phyloP scores from a whole-genome alignment of 2,329 filamentous ascomycete genomes.

The Paecilomyces sp. region DNA sequence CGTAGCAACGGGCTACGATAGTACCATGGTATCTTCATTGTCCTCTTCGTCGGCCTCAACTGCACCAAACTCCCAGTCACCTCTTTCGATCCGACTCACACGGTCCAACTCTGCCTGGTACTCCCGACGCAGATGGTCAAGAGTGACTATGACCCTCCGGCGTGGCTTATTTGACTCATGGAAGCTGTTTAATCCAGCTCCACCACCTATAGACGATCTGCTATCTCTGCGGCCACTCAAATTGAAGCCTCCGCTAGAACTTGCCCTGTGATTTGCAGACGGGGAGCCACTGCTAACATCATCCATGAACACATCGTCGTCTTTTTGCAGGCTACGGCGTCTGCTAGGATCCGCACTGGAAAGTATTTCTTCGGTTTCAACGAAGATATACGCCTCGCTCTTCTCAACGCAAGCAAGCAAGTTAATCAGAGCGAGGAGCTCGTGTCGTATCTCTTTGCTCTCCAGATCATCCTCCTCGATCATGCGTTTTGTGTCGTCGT shows the following conservation, averaged over 20 bases:
- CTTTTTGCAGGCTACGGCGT: slow-evolving; percentile 36
- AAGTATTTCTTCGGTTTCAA: slow-evolving; percentile 37
- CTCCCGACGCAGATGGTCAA: slow-evolving; percentile 78
- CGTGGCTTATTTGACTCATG: slow-evolving; percentile 16
- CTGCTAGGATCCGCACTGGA: slow-evolving; percentile 32
- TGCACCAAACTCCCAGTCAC: slow-evolving; percentile 71
- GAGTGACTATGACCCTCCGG: slow-evolving; percentile 72
- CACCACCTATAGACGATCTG: slow-evolving; percentile 11
- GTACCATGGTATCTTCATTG: slow-evolving; percentile 31
- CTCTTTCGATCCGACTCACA: slow-evolving; percentile 78
- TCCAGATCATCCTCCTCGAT: slow-evolving; percentile 38
- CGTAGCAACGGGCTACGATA: slow-evolving; percentile 13
- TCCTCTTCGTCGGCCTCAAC: slow-evolving; percentile 18
- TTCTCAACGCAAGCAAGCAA: slow-evolving; percentile 77
- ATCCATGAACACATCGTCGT: slow-evolving; percentile 36
- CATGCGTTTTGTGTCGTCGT: slow-evolving; percentile 17
- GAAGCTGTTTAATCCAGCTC: slow-evolving; percentile 6
- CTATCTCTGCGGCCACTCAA: slow-evolving; percentile 14
- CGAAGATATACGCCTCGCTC: slow-evolving; percentile 68
- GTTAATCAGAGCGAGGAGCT: slow-evolving; percentile 90
- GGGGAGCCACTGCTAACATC: slow-evolving; percentile 18
- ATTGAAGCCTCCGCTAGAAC: slow-evolving; percentile 14
- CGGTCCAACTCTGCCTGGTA: slow-evolving; percentile 88
- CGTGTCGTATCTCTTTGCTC: slow-evolving; percentile 52
- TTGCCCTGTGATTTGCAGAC: slow-evolving; percentile 11